A percentile compares a stretch with the other conserved stretches of the same genome.
Conservation (phyloP, 306 rosid genomes). For the Sechiopsis laciniata region DNA sequence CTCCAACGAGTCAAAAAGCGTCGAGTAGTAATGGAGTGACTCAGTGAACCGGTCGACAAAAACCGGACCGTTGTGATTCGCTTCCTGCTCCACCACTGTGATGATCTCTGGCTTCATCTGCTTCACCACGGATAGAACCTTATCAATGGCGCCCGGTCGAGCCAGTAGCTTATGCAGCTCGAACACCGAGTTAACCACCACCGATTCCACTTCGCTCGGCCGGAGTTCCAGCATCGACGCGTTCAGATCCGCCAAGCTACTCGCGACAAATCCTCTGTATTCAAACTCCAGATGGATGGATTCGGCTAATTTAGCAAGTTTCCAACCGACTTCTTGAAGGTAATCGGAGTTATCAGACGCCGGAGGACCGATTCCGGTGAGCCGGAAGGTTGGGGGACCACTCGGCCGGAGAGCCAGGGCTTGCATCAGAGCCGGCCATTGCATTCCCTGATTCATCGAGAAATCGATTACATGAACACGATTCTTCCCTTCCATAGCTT, state of each 20-base stretch:
- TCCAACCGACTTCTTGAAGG: slow-evolving; percentile 88
- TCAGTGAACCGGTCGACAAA: slow-evolving; percentile 84
- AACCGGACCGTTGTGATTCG: slow-evolving; percentile 62
- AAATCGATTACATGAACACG: slow-evolving; percentile 86
- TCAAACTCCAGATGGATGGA: slow-evolving; percentile 66
- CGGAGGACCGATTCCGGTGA: slow-evolving; percentile 91
- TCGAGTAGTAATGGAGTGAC: slow-evolving; percentile 81
- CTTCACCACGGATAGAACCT: slow-evolving; percentile 57
- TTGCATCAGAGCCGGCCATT: slow-evolving; percentile 95
- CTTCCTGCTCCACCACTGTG: slow-evolving; percentile 83
- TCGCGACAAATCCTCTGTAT: slow-evolving; percentile 77
- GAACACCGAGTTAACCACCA: slow-evolving; percentile 83
- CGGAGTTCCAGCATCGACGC: slow-evolving; percentile 80
- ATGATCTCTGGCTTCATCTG: slow-evolving; percentile 74
- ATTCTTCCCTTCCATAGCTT: slow-evolving; percentile 66
- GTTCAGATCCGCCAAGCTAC: slow-evolving; percentile 76
- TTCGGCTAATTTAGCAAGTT: slow-evolving; percentile 75
- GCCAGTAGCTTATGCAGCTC: slow-evolving; percentile 73
- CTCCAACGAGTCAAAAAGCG: slow-evolving; percentile 87
- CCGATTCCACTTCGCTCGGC: slow-evolving; percentile 57
- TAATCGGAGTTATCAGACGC: slow-evolving; percentile 72
- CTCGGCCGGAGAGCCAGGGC: slow-evolving; percentile 79
- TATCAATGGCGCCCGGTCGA: slow-evolving; percentile 74
- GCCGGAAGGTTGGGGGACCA: slow-evolving; percentile 71
- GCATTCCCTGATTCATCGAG: slow-evolving; percentile 92